Base-by-base conservation (phyloP, 1,284 basidiomycete species). In the Porogramme epimiltina region DNA sequence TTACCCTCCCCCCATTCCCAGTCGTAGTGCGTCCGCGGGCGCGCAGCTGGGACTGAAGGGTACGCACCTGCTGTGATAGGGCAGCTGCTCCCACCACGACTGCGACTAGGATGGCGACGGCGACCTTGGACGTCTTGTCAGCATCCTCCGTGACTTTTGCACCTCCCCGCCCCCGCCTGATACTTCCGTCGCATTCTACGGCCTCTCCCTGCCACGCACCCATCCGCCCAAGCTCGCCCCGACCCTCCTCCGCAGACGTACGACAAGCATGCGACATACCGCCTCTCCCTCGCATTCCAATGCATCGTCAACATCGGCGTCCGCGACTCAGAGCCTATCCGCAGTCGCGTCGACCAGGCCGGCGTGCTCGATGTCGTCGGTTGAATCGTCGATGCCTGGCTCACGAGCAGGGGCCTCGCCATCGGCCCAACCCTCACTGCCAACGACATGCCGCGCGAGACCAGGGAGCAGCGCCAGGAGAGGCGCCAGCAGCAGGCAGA, bases 221-320 rank as follows among this genome's bases (percentile, higher is more conserved):
- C 79, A 78, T 24, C 78, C 79, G 0, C 71, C 77, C 3, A 82
- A 81, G 58, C 73, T 75, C 3, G 55, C 69, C 0, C 85, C 85
- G 0, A 80, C 77, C 0, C 78, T 89, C 43, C 87, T 86, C 61
- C 88, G 87, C 2, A 78, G 51, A 71, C 72, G 2, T 89, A 85
- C 60, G 91, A 95, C 71, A 91, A 90, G 56, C 87, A 91, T 62
- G 87, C 91, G 38, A 89, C 91, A 0, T 88, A 92, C 58, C 83
- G 90, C 10, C 96, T 96, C 68, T 88, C 87, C 0, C 82, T 96
- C 46, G 96, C 96, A 0, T 97, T 99, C 68, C 95, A 98, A 67
- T 97, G 94, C 66, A 88, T 98, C 41, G 95, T 97, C 61, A 98
- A 99, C 71, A 95, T 99, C 62, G 96, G 97, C 42, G 95, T 99